Conservation (phyloP, 768 basidiomycete genomes). For the Leucocoprinus sp. region DNA sequence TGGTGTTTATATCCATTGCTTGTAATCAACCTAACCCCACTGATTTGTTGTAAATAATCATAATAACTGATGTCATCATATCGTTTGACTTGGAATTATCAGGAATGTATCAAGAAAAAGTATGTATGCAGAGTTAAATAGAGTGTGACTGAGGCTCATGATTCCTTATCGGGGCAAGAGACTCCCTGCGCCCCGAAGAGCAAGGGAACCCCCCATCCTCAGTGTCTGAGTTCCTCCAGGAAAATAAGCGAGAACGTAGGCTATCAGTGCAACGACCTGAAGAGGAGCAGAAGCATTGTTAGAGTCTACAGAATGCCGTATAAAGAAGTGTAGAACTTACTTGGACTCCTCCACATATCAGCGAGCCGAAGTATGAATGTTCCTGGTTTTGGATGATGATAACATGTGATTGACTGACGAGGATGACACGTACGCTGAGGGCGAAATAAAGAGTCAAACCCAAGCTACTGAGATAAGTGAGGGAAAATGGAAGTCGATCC, state of each 20-base stretch:
- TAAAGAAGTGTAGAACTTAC: slow-evolving; percentile 24
- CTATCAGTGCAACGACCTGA: slow-evolving; percentile 73
- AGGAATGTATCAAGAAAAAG: neutral
- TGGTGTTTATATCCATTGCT: neutral
- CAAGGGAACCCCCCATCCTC: slow-evolving; percentile 70
- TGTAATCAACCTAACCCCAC: neutral
- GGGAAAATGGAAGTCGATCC: slow-evolving; percentile 79
- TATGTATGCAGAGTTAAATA: slow-evolving; percentile 11
- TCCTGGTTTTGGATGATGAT: slow-evolving; percentile 34
- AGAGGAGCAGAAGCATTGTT: neutral
- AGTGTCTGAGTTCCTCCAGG: slow-evolving; percentile 82
- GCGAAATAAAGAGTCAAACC: slow-evolving; percentile 89
- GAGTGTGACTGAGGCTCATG: neutral
- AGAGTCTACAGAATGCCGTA: neutral
- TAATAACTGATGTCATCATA: slow-evolving; percentile 1
- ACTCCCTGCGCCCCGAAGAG: slow-evolving; percentile 76
- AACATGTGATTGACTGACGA: neutral
- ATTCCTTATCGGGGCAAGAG: slow-evolving; percentile 63
- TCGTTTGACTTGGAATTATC: no score
- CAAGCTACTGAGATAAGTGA: slow-evolving; percentile 76
- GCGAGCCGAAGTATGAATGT: slow-evolving; percentile 79
- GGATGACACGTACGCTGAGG: slow-evolving; percentile 55
- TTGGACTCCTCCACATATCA: slow-evolving; percentile 77
- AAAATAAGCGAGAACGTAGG: slow-evolving; percentile 93
- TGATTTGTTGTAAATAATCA: slow-evolving; percentile 2